These are phyloP conservation scores for Phaeoacremonium minimum DNA, from an alignment of 2,329 filamentous ascomycete species.

Conservation along the genomic window DNA sequence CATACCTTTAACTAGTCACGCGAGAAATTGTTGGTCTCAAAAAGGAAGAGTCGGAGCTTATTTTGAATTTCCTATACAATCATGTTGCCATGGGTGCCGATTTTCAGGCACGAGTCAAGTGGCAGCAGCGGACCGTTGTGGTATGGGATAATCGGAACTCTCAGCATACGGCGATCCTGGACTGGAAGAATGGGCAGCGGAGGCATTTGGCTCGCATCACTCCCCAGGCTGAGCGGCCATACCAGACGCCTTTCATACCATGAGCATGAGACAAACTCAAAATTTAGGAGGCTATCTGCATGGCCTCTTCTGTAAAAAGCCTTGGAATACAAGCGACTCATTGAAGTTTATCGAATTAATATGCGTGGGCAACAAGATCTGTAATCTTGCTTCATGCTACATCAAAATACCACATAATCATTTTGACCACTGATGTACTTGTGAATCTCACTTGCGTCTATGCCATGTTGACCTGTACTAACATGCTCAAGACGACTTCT, in stretches of 20 bases:
- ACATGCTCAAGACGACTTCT: no score
- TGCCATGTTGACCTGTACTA: no score
- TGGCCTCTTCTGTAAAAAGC: no score
- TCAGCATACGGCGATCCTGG: slow-evolving; percentile 71
- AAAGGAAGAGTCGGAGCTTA: slow-evolving; percentile 75
- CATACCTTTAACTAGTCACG: slow-evolving; percentile 52
- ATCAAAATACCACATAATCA: not conserved
- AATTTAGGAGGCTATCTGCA: no score
- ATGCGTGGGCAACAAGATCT: not conserved
- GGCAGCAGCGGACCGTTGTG: slow-evolving; percentile 72
- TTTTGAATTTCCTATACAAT: slow-evolving; percentile 73
- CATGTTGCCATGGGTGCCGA: slow-evolving; percentile 69
- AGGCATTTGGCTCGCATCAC: slow-evolving; percentile 73
- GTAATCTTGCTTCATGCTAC: not conserved
- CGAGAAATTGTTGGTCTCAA: slow-evolving; percentile 77
- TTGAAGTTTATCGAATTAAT: no score
- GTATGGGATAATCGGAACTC: slow-evolving; percentile 84
- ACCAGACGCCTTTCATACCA: slow-evolving; percentile 57
- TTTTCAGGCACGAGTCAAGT: slow-evolving; percentile 70
- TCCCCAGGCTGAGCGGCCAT: slow-evolving; percentile 74
- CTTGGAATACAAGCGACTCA: no score
- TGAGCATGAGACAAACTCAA: slow-evolving; percentile 3
- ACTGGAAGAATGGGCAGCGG: slow-evolving; percentile 63
- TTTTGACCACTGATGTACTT: no score
- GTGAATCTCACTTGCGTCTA: no score